Percentiles rank a stretch among this genome's conserved stretches.
Conservation (phyloP, 129 eudicot genomes). For the Pulicaria dysenterica region DNA sequence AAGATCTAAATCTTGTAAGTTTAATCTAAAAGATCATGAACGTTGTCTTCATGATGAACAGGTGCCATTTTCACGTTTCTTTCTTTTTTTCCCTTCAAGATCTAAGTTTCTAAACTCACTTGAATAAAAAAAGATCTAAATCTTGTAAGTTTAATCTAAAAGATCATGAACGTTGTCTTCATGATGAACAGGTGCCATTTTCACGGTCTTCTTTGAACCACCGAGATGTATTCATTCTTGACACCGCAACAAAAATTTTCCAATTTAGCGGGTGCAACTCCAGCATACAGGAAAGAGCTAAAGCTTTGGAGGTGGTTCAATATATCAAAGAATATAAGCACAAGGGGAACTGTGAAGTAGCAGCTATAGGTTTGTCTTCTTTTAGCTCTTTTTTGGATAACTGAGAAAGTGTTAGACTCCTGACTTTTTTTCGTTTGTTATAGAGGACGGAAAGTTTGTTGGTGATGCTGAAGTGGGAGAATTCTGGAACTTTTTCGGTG, state of each 20-base stretch:
- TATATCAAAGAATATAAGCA: conserved; percentile 68
- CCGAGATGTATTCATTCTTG: conserved; percentile 75
- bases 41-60: conserved; percentile 32
- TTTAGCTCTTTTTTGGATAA: neutral
- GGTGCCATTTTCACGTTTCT: conserved; percentile 62
- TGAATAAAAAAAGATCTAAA: neutral
- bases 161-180: conserved; percentile 16
- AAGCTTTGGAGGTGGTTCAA: conserved; percentile 81
- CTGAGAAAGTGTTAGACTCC: neutral
- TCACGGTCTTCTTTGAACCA: conserved; percentile 77
- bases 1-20: neutral
- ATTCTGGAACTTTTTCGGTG: conserved; percentile 83
- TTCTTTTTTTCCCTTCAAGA: too few relatives aligned
- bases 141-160: neutral
- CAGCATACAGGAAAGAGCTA: conserved; percentile 76
- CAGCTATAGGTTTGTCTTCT: conserved; percentile 55
- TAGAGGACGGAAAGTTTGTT: conserved; percentile 81
- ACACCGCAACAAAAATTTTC: conserved; percentile 60
- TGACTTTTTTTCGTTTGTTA: conserved; percentile 20
- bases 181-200: conserved; percentile 61
- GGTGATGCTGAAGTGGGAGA: conserved; percentile 85
- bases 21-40: neutral
- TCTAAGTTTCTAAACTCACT: neutral
- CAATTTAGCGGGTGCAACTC: conserved; percentile 74
- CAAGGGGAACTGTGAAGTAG: conserved; percentile 67